These are phyloP conservation scores for Claviceps cyperi DNA, from an alignment of 2,329 filamentous ascomycete species.

Conservation along the genomic window DNA sequence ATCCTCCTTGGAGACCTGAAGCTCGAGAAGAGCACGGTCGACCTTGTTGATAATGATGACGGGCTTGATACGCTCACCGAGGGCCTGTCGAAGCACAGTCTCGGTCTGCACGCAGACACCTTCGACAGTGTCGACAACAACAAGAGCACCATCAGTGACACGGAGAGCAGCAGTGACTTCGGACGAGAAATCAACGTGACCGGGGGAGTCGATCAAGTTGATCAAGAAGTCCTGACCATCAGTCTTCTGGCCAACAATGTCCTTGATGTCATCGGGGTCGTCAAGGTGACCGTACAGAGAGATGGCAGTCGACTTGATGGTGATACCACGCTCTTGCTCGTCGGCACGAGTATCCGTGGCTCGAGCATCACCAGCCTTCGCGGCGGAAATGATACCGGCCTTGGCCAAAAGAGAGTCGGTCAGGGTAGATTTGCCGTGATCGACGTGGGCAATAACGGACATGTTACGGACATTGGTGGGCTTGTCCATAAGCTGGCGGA, in stretches of 20 bases:
- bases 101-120: conserved; percentile 99
- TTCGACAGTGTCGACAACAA: conserved; percentile 98
- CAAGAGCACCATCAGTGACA: conserved; percentile 98
- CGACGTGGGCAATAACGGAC: conserved; percentile 99
- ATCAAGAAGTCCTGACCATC: conserved; percentile 96
- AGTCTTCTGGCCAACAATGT: conserved; percentile 77
- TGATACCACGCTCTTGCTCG: conserved; percentile 99
- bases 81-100: conserved; percentile 96
- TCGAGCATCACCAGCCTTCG: conserved; percentile 89
- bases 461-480: conserved; percentile 77
- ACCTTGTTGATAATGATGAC: conserved; percentile 99
- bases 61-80: conserved; percentile 99
- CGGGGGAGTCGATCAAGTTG: conserved; percentile 99
- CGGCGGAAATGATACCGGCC: conserved; percentile 97
- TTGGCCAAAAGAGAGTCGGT: conserved; percentile 98
- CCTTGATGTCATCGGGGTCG: conserved; percentile 79
- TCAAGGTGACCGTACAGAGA: conserved; percentile 82
- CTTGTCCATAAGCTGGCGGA: conserved; percentile 66
- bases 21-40: conserved; percentile 96
- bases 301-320: conserved; percentile 99
- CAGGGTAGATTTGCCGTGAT: conserved; percentile 99
- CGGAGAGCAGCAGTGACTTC: conserved; percentile 98
- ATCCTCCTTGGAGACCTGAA: conserved; percentile 97
- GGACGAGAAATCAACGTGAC: conserved; percentile 99
- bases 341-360: conserved; percentile 95